Evolutionary conservation across 768 basidiomycete species (phyloP).

Genomic region (Mycena vulgaris): DNA sequence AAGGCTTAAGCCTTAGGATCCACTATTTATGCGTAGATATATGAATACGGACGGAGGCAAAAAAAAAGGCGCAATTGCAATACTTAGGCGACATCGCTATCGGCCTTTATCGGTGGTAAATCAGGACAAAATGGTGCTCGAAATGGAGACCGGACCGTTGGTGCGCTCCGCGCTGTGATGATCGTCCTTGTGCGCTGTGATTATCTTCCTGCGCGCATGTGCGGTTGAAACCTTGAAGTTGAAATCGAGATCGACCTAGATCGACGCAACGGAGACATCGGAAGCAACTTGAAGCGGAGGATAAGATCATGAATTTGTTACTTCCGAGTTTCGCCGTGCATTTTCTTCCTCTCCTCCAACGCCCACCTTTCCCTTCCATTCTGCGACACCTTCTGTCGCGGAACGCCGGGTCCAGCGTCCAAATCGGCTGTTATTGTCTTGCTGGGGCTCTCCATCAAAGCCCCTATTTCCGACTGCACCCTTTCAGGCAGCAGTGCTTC

Average conservation of each 20-base stretch:
- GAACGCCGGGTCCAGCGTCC: background rate
- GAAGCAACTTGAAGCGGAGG: conserved; percentile 10
- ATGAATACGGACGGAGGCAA: background rate
- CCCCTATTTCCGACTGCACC: conserved; percentile 20
- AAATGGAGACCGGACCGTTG: conserved; percentile 7
- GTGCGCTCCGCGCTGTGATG: too few species aligned
- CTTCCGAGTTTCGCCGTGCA: background rate
- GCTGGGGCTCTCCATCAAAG: background rate
- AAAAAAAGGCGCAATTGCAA: too few species aligned
- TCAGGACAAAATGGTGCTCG: too few species aligned
- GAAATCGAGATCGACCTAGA: background rate
- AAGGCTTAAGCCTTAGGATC: conserved; percentile 66
- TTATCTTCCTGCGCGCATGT: background rate
- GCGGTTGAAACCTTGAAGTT: too few species aligned
- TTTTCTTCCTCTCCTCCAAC: conserved; percentile 13
- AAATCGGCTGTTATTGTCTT: conserved; percentile 13
- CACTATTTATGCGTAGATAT: conserved; percentile 5
- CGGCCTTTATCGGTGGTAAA: too few species aligned
- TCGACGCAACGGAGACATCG: background rate
- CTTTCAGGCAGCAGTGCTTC: conserved; percentile 1
- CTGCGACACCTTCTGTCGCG: background rate
- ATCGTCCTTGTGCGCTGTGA: background rate
- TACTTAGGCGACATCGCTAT: too few species aligned
- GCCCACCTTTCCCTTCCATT: conserved; percentile 33
- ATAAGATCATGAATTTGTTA: background rate